Base-by-base conservation (phyloP, 768 basidiomycete species). In the Rickenella mellea region DNA sequence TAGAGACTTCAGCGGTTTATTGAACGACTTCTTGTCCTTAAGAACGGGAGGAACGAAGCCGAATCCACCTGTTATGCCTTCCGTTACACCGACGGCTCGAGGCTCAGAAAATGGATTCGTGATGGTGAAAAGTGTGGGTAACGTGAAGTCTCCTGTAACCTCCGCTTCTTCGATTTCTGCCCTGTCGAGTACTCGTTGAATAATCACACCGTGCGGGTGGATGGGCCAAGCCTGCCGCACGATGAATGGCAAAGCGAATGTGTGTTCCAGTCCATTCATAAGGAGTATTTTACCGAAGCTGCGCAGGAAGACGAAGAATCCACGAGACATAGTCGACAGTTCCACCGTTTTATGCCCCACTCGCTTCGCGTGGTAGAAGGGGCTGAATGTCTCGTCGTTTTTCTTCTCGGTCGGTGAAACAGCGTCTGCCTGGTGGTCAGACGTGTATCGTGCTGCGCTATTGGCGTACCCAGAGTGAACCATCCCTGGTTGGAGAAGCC, bases 61-160 rank as follows among this genome's bases (percentile, higher is more conserved):
- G 45, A 65, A 54, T 27, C 70, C 73, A 6, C 74, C 74, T 2
- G 71, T 51, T 21, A 87, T 80, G 0, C 77, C 75, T 3, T 64
- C 59, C 1, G 85, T 80, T 37, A 83, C 56, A 5, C 84, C 85
- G 12, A 89, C 74, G 7, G 80, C 72, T 19, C 74, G 70, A 38
- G 83, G 73, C 59, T 90, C 88, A 2, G 82, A 67, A 40, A 87
- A 83, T 0, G 86, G 80, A 50, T 76, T 83, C 7, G 79, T 81
- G 47, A 91, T 65, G 14, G 82, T 76, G 58, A 89, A 90, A 20
- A 90, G 73, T 11, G 85, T 87, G 0, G 88, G 85, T n/a, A 89
- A 66, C 0, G 76, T 67, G 14, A 72, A 66, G 28, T 87, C 80
- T 8, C 80, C 82, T 0, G 76, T 73, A n/a, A 66, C 52, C 38